Percentiles rank a stretch among this genome's conserved stretches.
Conservation (phyloP, 23 red algal genomes). For the Gracilaria domingensis region DNA sequence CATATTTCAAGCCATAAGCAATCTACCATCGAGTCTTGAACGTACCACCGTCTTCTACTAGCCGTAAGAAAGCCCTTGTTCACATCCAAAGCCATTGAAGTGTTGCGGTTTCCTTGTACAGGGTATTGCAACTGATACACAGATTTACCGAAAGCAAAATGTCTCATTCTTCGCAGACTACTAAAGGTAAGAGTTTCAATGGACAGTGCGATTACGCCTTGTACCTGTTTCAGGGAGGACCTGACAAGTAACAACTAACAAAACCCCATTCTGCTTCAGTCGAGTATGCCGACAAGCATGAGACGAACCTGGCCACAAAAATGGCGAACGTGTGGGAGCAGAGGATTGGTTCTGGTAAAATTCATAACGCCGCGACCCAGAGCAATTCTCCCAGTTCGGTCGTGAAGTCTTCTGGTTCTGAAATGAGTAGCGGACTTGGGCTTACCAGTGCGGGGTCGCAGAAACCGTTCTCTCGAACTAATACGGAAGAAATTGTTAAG, state of each 20-base stretch:
- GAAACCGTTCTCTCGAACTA: slow-evolving; percentile 21
- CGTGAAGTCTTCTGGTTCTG: slow-evolving; percentile 46
- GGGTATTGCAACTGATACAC: not conserved
- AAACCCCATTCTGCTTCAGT: slow-evolving; percentile 15
- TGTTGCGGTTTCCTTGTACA: too few species aligned
- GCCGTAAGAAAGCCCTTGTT: too few species aligned
- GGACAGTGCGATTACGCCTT: not conserved
- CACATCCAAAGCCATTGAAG: too few species aligned
- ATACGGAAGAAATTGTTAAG: slow-evolving; percentile 57
- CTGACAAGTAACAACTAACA: not conserved
- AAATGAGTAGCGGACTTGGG: not conserved
- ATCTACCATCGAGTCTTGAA: not conserved
- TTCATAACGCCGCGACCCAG: not conserved
- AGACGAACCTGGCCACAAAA: slow-evolving; percentile 33
- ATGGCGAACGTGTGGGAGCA: slow-evolving; percentile 60
- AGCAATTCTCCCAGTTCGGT: slow-evolving; percentile 13
- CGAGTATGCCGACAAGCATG: slow-evolving; percentile 46
- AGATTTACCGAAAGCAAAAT: not conserved
- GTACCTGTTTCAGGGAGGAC: not conserved
- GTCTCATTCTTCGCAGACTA: slow-evolving; percentile 44
- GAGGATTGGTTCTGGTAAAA: slow-evolving; percentile 26
- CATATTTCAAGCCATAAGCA: not conserved
- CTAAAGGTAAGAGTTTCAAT: slow-evolving; percentile 29
- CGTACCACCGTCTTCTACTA: too few species aligned
- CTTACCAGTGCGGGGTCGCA: slow-evolving; percentile 9